Evolutionary conservation across 2,329 filamentous ascomycete species (phyloP).

Genomic region (Byssochlamys sp.): DNA sequence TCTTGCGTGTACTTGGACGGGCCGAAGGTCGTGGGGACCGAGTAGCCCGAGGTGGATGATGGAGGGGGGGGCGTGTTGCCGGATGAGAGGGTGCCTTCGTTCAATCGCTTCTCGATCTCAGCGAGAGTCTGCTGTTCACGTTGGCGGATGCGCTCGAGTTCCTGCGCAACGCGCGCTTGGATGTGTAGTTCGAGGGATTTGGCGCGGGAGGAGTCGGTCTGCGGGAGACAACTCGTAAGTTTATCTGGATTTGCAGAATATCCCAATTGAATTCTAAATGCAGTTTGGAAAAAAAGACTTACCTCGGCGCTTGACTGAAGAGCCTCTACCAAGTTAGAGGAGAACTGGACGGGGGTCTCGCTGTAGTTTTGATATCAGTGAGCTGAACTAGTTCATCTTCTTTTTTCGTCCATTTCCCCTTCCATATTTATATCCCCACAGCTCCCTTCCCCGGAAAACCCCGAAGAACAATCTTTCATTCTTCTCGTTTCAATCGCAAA

Average conservation of each 20-base stretch:
- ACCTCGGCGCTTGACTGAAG: constrained; percentile 82
- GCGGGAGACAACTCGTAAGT: constrained; percentile 6
- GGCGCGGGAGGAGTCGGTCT: constrained; percentile 83
- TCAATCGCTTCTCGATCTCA: constrained; percentile 55
- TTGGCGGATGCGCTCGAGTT: constrained; percentile 70
- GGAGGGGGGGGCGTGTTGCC: constrained; percentile 16
- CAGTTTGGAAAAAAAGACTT: constrained; percentile 19
- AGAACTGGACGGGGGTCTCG: constrained; percentile 59
- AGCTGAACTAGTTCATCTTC: neutral
- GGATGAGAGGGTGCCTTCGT: constrained; percentile 24
- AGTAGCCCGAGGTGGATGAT: constrained; percentile 12
- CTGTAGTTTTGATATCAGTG: constrained; percentile 24
- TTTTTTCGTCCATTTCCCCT: neutral
- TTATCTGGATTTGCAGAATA: neutral
- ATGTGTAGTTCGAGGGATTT: constrained; percentile 77
- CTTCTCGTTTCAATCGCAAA: neutral
- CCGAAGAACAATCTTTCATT: constrained; percentile 11
- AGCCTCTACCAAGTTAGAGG: constrained; percentile 69
- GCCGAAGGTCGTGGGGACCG: constrained; percentile 9
- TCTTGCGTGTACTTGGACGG: constrained; percentile 9
- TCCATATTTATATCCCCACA: constrained; percentile 21
- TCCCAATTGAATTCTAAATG: constrained; percentile 1
- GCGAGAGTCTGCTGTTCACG: constrained; percentile 61
- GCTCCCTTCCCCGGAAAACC: constrained; percentile 9
- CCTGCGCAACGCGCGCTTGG: constrained; percentile 73